These are phyloP conservation scores for Plantago major DNA, from an alignment of 257 asterid genomes.

Conservation along the genomic window DNA sequence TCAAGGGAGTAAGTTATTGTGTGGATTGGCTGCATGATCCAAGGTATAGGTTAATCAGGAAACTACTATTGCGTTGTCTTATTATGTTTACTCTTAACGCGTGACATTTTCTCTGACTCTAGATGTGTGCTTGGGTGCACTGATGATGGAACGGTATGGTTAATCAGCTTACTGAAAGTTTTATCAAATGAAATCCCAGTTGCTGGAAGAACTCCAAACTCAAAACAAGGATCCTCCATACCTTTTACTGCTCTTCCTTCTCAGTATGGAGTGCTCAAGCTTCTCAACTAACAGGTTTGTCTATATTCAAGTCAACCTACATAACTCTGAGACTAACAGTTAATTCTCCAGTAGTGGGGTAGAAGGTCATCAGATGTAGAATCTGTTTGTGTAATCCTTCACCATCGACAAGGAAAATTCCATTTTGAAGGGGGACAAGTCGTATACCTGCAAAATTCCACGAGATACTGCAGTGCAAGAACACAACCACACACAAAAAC, in stretches of 20 bases:
- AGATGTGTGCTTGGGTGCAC: conserved; percentile 64
- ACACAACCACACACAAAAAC: no score
- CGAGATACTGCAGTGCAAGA: no score
- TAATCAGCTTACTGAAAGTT: conserved; percentile 53
- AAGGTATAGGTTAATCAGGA: conserved; percentile 42
- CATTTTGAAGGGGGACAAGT: no score
- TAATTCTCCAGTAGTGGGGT: no score
- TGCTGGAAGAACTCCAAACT: conserved; percentile 46
- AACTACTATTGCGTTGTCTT: conserved; percentile 11
- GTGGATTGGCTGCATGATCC: conserved; percentile 83
- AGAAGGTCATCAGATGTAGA: no score
- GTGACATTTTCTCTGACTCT: conserved; percentile 20
- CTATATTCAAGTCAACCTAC: background rate
- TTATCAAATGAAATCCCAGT: conserved; percentile 51
- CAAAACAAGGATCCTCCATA: conserved; percentile 48
- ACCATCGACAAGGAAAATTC: no score
- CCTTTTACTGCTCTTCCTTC: conserved; percentile 53
- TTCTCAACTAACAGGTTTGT: conserved; percentile 63
- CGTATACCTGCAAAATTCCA: no score
- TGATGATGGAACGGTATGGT: conserved; percentile 82
- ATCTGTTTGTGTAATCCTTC: no score
- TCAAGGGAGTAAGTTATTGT: conserved; percentile 46
- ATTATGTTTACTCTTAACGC: conserved; percentile 14
- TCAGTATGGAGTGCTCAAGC: conserved; percentile 77
- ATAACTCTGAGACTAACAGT: no score